Base-by-base conservation (phyloP, 805 yeast genomes). In the Spencermartinsiella europaea region DNA sequence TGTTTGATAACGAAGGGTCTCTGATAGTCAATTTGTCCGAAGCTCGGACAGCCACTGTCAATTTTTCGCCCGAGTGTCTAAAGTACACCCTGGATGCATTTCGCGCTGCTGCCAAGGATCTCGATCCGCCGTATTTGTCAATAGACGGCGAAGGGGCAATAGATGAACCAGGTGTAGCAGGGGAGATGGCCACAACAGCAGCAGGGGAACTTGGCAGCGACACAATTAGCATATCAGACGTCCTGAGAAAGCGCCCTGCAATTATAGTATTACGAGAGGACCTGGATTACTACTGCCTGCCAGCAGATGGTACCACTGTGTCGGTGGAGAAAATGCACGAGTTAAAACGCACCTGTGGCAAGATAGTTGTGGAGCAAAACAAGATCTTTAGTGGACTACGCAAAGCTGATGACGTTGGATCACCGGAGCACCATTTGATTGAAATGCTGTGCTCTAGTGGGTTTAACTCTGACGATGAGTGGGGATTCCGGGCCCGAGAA, bases 371-470 rank as follows among this genome's bases (percentile, higher is more conserved):
- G 21, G 57, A 67, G 8, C 80, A 83, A 54, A 66, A 68, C 27
- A 70, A 74, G 44, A 81, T 93, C 1, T 93, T 93, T 61, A 79
- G 80, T 48, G 97, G 98, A 0, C 74, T 90, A 47, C 66, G 66
- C 59, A 42, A 65, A 58, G 54, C 60, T 53, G 52, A 65, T 51
- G 51, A 51, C 44, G 46, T 58, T 47, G 55, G 54, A 17, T 83
- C 95, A 14, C 98, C 99, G 0, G 99, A 93, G 64, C 91, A 85
- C 65, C 98, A 91, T 65, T 73, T 93, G 39, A 76, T 87, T 68
- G 97, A 89, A 52, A 93, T 93, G 99, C 74, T 93, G 45, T 89
- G 96, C 58, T 75, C 91, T 0, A 83, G 95, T 0, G 99, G 99
- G 1, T 86, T 89, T 54, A 65, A 70, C 2, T 66, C 75, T 10